These are phyloP conservation scores for Phytophthora pluvialis DNA, from an alignment of 352 stramenopile species.

Conservation along the genomic window DNA sequence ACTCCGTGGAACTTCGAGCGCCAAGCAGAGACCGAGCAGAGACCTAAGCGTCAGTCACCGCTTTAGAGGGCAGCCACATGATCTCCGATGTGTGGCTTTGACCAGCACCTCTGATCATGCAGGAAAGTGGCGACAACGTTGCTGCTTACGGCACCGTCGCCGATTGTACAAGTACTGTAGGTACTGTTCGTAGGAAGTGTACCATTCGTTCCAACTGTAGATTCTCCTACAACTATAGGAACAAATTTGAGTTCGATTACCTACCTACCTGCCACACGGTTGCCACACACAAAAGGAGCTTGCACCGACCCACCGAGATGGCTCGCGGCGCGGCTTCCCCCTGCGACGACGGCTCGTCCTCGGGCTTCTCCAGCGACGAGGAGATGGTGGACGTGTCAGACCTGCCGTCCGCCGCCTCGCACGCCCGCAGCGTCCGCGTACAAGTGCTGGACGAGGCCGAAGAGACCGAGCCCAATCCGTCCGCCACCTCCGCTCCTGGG, in stretches of 20 bases:
- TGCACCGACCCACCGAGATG: conserved; percentile 21
- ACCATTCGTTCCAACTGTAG: neutral
- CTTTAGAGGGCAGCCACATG: conserved; percentile 27
- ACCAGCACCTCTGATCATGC: conserved; percentile 13
- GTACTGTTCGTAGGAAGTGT: conserved; percentile 1
- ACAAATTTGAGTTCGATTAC: neutral
- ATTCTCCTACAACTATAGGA: neutral
- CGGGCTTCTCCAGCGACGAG: conserved; percentile 54
- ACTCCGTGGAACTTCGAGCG: neutral
- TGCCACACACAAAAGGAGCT: neutral
- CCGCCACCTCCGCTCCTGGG: neutral
- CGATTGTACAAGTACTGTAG: conserved; percentile 21
- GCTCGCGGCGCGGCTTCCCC: conserved; percentile 16
- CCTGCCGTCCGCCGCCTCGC: neutral
- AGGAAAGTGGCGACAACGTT: conserved; percentile 33
- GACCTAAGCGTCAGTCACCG: neutral
- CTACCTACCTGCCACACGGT: neutral
- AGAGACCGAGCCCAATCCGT: conserved; percentile 4
- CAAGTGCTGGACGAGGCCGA: conserved; percentile 41
- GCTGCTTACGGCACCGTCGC: conserved; percentile 6
- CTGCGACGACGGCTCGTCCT: conserved; percentile 38
- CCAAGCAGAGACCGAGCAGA: neutral
- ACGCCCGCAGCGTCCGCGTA: conserved; percentile 23
- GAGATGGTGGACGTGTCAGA: conserved; percentile 27
- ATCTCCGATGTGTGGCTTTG: conserved; percentile 24